phyloP scores from a whole-genome alignment of 2,329 filamentous ascomycete species.

The Chalaropsis thielavioides region DNA sequence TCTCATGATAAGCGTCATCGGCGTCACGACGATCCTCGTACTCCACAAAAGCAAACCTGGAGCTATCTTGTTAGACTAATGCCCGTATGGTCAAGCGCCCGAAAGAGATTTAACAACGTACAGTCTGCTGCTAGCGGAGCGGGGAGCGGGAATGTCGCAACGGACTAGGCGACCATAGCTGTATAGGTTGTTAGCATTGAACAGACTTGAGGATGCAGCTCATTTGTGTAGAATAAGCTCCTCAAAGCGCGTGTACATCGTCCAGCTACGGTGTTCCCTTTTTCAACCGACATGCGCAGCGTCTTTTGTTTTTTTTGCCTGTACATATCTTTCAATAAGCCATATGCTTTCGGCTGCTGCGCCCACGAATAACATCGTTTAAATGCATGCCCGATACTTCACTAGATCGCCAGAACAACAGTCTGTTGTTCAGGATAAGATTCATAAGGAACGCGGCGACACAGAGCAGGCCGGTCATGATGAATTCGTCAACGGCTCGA shows the following conservation, averaged over 20 bases:
- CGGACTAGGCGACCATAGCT: constrained; percentile 96
- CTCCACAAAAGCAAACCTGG: constrained; percentile 94
- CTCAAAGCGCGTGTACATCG: neutral
- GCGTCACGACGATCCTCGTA: constrained; percentile 97
- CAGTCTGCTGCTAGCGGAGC: constrained; percentile 88
- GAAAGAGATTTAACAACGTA: constrained; percentile 39
- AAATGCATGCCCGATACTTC: constrained; percentile 14
- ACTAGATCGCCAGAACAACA: constrained; percentile 11
- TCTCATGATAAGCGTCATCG: constrained; percentile 98
- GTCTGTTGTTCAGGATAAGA: neutral
- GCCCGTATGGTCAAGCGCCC: neutral
- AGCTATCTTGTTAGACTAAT: constrained; percentile 3
- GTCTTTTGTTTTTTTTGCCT: neutral
- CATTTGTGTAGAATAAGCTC: neutral
- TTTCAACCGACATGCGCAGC: neutral
- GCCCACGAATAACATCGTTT: constrained; percentile 8
- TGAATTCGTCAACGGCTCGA: constrained; percentile 2
- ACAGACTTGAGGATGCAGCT: neutral
- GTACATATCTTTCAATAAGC: neutral
- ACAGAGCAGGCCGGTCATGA: neutral
- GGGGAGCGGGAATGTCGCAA: constrained; percentile 93
- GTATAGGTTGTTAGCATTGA: constrained; percentile 19
- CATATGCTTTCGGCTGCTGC: constrained; percentile 9
- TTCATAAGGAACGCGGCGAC: neutral
- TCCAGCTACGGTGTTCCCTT: neutral